Base-by-base conservation (phyloP, 768 basidiomycete species). In the Boletus barrowsii region DNA sequence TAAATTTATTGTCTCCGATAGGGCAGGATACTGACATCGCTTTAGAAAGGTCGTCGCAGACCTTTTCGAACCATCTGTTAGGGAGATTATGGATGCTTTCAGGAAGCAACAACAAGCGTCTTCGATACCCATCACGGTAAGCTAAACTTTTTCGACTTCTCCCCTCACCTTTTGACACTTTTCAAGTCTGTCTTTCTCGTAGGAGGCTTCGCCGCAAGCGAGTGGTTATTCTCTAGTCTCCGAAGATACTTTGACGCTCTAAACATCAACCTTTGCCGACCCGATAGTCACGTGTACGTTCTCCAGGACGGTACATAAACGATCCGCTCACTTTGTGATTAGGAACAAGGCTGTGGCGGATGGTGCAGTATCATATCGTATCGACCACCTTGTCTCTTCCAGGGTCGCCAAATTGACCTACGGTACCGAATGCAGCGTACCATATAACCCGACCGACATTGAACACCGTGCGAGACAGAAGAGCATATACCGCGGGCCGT, bases 251-350 rank as follows among this genome's bases (percentile, higher is more conserved):
- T 84, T 10, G 68, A 68, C 5, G 58, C 68, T 5, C 60, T 72
- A 0, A 73, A 75, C n/a, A 61, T 81, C 36, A 70, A 65, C 32
- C 64, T 83, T 17, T 72, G 75, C 47, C 72, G 80, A 9, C 83
- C 82, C 0, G 80, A 83, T 52, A 77, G 73, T 35, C 78, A 81
- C 54, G 73, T 82, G 83, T 82, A 61, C 42, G 80, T 72, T n/a
- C 29, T 41, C 14, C 13, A 7, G 22, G 32, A 20, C n/a, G 7
- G 35, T 29, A 36, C 26, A n/a, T 30, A 2, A 32, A 30, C 5
- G 29, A 41, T 15, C n/a, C 3, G 10, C 62, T 69, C 35, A 72
- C 30, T n/a, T 44, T 17, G 10, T 7, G 37, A 20, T 49, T 48
- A 78, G 76, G 29, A 73, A 72, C 57, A 81, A 75, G 64, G 82